Evolutionary conservation across 352 stramenopile species (phyloP), one percentile per base, ranked within the genome.

Genomic region (Pythium apleroticum): DNA sequence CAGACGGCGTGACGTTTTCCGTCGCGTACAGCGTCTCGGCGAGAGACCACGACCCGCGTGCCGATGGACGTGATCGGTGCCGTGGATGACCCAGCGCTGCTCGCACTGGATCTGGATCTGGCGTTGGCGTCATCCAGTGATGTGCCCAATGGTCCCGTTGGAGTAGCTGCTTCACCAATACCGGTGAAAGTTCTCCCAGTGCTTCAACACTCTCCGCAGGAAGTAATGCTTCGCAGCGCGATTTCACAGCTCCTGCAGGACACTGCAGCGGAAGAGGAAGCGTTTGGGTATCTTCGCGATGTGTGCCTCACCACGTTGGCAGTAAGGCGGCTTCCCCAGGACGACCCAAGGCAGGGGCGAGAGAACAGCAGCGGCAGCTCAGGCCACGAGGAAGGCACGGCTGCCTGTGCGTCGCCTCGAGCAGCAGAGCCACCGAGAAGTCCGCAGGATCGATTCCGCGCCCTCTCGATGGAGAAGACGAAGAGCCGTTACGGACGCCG

Each of bases 241-340:
- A 67, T 93, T 20, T 68, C 71, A 27, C 66, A 69, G 24, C 63
- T 93, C 39, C 72, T 91, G 9, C 76, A 89, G 30, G 76, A 88
- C 41, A 84, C 76, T 9, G 61, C 60, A 24, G 57, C 30, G 4
- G 79, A 92, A 31, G 71, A 77, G 20, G 72, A 84, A 2, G 72
- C 78, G 39, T 71, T 84, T 25, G 63, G 65, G 54, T 76, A 76
- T 45, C 59, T 93, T n/a, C 81, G 81, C 24, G 81, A 93, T 37
- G 67, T 91, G n/a, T 93, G 85, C 50, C 69, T 71, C 10, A 69
- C 84, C 46, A 90, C 83, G 14, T 57, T 91, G 1, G 17, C 33
- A 0, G 55, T 33, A 0, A 68, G 55, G 27, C 60, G 65, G 8
- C 64, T 41, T 48, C 4, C 22, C 12, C 20, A 53, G 73, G 22